Base-by-base conservation (phyloP, 75 land plant genomes). In the Larix kaempferi region DNA sequence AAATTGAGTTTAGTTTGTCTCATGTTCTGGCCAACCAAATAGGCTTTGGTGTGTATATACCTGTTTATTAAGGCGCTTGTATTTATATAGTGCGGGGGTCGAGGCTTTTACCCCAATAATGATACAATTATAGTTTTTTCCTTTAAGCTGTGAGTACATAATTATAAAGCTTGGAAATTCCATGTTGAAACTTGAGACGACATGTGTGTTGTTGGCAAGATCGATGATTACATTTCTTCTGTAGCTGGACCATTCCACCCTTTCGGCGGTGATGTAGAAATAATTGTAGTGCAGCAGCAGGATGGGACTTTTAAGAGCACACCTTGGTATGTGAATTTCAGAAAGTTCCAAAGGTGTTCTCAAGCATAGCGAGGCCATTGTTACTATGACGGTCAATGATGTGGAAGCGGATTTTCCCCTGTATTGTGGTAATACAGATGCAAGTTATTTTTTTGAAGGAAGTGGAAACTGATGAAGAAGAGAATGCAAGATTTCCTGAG, bases 291-390 rank as follows among this genome's bases (percentile, higher is more conserved):
- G 66, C 76, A 92, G 82, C 97, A 94, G 83, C 82, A 94, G 61
- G 97, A 94, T 84, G 99, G 99, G 44, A 87, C 87, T 1, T 96
- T 82, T 75, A 86, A 93, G 52, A 88, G 86, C 80, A 89, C 99
- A 1, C 97, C 97, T 54, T 96, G 97, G 99, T 96, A 94, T 79
- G 99, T 96, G 19, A 88, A 92, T 57, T 96, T 94, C 80, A 97
- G 99, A 16, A 90, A 96, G 71, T 96, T 92, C 82, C 99, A 96
- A 77, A n/a, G 98, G 99, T 56, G 93, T 92, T 66, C 79, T 96
- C 11, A 96, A 96, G 67, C 89, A 86, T 23, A 84, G 86, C n/a
- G 93, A 94, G 79, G 90, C 90, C 85, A 49, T 86, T 71, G 99
- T 96, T 6, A 77, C 78, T 25, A 80, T 96, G 3, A 54, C 79